Percentiles rank a stretch among this genome's conserved stretches.
phyloP scores from a whole-genome alignment of 2,329 filamentous ascomycete species.

The Pseudocercospora pini-densiflorae region DNA sequence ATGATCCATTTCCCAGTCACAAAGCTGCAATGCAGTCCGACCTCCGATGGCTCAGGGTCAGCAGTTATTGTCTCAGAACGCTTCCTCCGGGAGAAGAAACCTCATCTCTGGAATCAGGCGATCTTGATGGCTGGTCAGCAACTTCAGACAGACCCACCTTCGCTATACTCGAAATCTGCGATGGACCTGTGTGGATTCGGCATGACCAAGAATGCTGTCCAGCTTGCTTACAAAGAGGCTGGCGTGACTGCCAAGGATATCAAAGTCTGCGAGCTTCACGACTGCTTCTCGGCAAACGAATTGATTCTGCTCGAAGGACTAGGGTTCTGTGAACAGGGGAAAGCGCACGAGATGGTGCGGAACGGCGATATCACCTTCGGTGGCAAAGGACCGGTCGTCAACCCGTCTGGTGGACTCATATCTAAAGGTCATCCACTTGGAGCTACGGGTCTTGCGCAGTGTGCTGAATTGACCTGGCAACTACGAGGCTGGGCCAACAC shows the following conservation, averaged over 20 bases:
- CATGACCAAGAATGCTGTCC: conserved; percentile 76
- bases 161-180: conserved; percentile 75
- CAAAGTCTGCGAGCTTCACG: conserved; percentile 88
- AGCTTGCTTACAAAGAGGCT: conserved; percentile 74
- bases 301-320: conserved; percentile 89
- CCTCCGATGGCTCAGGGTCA: conserved; percentile 88
- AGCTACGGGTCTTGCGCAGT: conserved; percentile 90
- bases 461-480: conserved; percentile 96
- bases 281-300: conserved; percentile 96
- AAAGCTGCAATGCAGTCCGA: conserved; percentile 98
- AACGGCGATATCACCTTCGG: conserved; percentile 91
- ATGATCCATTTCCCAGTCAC: conserved; percentile 87
- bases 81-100: conserved; percentile 83
- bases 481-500: conserved; percentile 93
- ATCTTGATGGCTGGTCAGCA: conserved; percentile 86
- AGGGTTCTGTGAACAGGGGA: conserved; percentile 74
- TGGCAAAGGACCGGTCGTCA: conserved; percentile 76
- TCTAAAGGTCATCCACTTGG: conserved; percentile 95
- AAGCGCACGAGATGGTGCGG: conserved; percentile 89
- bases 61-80: conserved; percentile 85
- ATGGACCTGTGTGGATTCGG: conserved; percentile 90
- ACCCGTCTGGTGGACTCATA: conserved; percentile 64
- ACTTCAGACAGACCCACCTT: conserved; percentile 81
- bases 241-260: conserved; percentile 68
- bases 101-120: conserved; percentile 81